Conservation (phyloP, 768 basidiomycete species). For the Boletus rubescentipes region DNA sequence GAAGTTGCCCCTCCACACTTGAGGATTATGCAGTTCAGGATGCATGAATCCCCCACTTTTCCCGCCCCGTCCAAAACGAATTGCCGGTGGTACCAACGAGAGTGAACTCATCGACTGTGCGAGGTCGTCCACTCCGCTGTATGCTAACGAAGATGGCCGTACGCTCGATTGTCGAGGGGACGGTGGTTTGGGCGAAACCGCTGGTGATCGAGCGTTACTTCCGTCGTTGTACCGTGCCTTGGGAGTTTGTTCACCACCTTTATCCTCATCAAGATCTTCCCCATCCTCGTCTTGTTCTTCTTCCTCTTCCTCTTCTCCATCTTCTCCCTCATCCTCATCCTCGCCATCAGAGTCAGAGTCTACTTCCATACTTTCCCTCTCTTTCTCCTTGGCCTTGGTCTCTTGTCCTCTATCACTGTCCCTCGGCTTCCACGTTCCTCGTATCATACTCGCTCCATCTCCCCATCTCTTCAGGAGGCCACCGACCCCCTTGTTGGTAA, state of each 20-base stretch:
- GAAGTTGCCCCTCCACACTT: conserved; percentile 28
- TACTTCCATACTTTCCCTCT: conserved; percentile 23
- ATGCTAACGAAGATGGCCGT: conserved; percentile 19
- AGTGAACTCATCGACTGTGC: conserved; percentile 46
- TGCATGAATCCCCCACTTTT: conserved; percentile 51
- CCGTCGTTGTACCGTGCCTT: conserved; percentile 22
- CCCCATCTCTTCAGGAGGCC: conserved; percentile 79
- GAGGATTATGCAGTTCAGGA: conserved; percentile 32
- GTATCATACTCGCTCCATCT: conserved; percentile 77
- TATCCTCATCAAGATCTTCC: conserved; percentile 21
- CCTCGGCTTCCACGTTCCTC: conserved; percentile 66
- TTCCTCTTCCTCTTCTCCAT: conserved; percentile 9
- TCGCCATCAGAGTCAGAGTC: too few species aligned
- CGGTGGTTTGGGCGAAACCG: conserved; percentile 16
- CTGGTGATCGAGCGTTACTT: conserved; percentile 19
- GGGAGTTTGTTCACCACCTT: conserved; percentile 28
- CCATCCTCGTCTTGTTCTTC: conserved; percentile 14
- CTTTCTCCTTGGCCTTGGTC: conserved; percentile 6
- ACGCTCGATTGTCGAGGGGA: conserved; percentile 22
- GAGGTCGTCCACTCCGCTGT: conserved; percentile 45
- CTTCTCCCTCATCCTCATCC: conserved; percentile 14
- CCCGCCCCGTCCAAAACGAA: conserved; percentile 75
- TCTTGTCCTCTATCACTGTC: conserved; percentile 24
- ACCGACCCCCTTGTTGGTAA: conserved; percentile 89
- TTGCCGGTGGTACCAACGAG: conserved; percentile 63